phyloP scores from a whole-genome alignment of 257 asterid species.

The Salvia rosmarinus region DNA sequence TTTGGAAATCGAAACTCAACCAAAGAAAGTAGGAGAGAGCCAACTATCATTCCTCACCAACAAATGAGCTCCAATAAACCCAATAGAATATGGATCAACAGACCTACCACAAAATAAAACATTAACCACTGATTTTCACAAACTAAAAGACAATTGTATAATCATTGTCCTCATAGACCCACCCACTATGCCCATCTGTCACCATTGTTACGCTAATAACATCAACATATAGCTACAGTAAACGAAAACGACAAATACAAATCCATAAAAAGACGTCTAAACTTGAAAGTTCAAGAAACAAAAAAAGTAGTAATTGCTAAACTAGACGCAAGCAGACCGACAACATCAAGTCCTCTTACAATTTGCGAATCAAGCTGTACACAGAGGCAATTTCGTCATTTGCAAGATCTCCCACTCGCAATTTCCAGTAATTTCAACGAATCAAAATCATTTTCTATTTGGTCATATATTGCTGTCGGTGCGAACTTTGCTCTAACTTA shows the following conservation, averaged over 20 bases:
- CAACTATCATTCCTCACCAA: neutral
- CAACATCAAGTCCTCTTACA: conserved; percentile 24
- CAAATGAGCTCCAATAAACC: conserved; percentile 18
- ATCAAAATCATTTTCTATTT: neutral
- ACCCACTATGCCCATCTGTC: conserved; percentile 34
- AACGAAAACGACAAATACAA: neutral
- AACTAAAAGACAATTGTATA: conserved; percentile 13
- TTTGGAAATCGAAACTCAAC: too few species aligned
- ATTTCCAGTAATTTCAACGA: conserved; percentile 14
- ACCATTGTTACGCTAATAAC: neutral
- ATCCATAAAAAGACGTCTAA: neutral
- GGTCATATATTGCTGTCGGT: conserved; percentile 6
- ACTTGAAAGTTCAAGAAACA: neutral
- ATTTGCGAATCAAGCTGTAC: conserved; percentile 20
- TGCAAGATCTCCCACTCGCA: conserved; percentile 12
- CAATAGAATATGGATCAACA: neutral
- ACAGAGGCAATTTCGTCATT: conserved; percentile 35
- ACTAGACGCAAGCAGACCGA: conserved; percentile 38
- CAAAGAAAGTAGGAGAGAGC: neutral
- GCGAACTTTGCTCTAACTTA: neutral
- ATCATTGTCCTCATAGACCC: conserved; percentile 25
- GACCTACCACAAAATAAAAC: conserved; percentile 12
- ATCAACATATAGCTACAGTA: neutral
- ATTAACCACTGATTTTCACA: neutral
- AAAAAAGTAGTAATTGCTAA: conserved; percentile 28